A percentile compares a stretch with the other conserved stretches of the same genome.
Evolutionary conservation across 768 basidiomycete genomes (phyloP).

Genomic region (Russula emetica): DNA sequence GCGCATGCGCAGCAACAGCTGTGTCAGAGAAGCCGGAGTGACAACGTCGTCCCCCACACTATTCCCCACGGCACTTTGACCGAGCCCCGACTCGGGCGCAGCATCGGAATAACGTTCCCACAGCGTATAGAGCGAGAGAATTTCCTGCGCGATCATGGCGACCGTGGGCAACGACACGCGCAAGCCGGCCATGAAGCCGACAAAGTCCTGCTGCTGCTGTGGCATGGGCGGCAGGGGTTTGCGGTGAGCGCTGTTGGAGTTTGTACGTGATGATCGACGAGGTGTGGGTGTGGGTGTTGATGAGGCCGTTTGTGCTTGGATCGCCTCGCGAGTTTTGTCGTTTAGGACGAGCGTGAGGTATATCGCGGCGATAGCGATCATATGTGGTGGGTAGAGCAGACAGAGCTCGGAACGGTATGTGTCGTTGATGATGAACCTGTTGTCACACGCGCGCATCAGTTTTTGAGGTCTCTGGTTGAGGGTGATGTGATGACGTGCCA

Average conservation of each 20-base stretch:
- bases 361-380: constrained; percentile 88
- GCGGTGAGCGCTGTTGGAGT: constrained; percentile 38
- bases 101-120: constrained; percentile 85
- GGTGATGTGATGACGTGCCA: constrained; percentile 53
- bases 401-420: constrained; percentile 91
- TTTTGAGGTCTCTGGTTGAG: not conserved
- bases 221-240: constrained; percentile 27
- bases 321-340: constrained; percentile 46
- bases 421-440: constrained; percentile 95
- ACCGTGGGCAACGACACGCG: constrained; percentile 81
- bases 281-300: constrained; percentile 37
- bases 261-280: constrained; percentile 51
- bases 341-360: constrained; percentile 84
- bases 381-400: constrained; percentile 91
- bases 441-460: not conserved
- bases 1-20: constrained; percentile 60
- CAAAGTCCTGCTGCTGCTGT: constrained; percentile 56
- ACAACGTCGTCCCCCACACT: constrained; percentile 36
- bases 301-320: constrained; percentile 32
- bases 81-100: constrained; percentile 32
- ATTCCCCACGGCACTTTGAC: constrained; percentile 22
- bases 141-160: constrained; percentile 84
- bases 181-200: constrained; percentile 79
- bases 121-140: constrained; percentile 80
- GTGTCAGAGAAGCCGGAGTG: constrained; percentile 56